Base-by-base conservation (phyloP, 768 basidiomycete species). In the Leccinum boreale region DNA sequence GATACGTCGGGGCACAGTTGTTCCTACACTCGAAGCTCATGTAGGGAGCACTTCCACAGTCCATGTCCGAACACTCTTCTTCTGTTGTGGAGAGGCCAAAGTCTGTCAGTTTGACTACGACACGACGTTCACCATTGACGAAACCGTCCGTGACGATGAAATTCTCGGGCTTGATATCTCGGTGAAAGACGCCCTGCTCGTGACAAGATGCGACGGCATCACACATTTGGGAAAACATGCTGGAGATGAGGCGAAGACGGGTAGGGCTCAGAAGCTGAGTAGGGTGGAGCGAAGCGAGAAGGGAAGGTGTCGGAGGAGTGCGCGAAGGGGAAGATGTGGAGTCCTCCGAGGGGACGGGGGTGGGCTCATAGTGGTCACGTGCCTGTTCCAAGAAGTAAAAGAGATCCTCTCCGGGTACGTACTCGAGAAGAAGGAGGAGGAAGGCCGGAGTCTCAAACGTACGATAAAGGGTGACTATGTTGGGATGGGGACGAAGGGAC, bases 11-110 rank as follows among this genome's bases (percentile, higher is more conserved):
- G 28, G 90, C 91, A 63, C 94, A 81, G 74, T 98, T 97, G 79
- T 98, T 98, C 72, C 96, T 89, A 77, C 97, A 98, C 79, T 98
- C 96, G 68, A 88, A 98, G 73, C 93, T 95, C 96, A 98, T 98
- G 74, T 98, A 98, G 0, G 96, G 96, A 53, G 94, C 94, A 72
- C 94, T 96, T 58, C 96, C 96, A 73, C 97, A 98, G 72, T 98
- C 96, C 83, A 98, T 93, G 73, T 99, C 96, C 58, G 90, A 87
- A 57, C 91, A 94, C 62, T 92, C 85, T 62, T 84, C 72, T 67
- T 98, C 94, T 14, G 83, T 87, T 2, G 96, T 98, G 8, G 93
- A 94, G 47, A 99, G 77, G 19, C 96, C 96, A 79, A 98, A 99
- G 74, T 99, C 96, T 6, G 93, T 86, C 61, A 99, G 81, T 78